Evolutionary conservation across 495 filamentous ascomycete genomes (phyloP), one percentile per base, ranked within the genome.

Genomic region (Achaetomiella virescens): DNA sequence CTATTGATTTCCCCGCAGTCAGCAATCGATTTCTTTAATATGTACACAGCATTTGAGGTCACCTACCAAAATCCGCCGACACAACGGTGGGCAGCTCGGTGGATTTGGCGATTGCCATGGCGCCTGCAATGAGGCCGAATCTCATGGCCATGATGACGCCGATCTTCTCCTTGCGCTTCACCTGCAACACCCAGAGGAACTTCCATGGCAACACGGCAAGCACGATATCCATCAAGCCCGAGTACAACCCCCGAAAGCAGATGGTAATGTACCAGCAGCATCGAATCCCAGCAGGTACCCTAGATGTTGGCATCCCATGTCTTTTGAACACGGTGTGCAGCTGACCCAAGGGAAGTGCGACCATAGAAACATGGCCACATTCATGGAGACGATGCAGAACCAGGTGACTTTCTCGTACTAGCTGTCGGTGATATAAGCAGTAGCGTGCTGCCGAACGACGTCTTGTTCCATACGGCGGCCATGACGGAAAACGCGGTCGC

Each of bases 121-220:
- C 53, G 0, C 61, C 61, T 8, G 52, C 58, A 29, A 70, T 65
- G 2, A 67, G 33, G 9, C 71, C 71, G 60, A 74, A 64, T 48
- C 63, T 70, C 71, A 74, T 72, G 2, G 68, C 71, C 10, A 71
- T 14, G 20, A 51, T 59, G 1, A 70, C 70, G 14, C 71, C 71
- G 22, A 72, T 41, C 60, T 67, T 70, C 58, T 72, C 71, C 17
- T 58, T 64, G 24, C 42, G 62, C 38, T 60, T 63, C 68, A 72
- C 67, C 43, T 68, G 60, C 14, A 69, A 49, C 7, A 45, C 56
- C 66, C 63, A 69, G 1, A 73, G 57, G 31, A 70, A 64, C 29
- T 52, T 61, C 70, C 70, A 73, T 11, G 69, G 69, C 18, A 72
- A 38, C 6, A 66, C 7, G 5, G 68, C 64, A 5, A 73, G 58